These are phyloP conservation scores for Cadophora gregata DNA, from an alignment of 2,329 filamentous ascomycete genomes.

Conservation along the genomic window DNA sequence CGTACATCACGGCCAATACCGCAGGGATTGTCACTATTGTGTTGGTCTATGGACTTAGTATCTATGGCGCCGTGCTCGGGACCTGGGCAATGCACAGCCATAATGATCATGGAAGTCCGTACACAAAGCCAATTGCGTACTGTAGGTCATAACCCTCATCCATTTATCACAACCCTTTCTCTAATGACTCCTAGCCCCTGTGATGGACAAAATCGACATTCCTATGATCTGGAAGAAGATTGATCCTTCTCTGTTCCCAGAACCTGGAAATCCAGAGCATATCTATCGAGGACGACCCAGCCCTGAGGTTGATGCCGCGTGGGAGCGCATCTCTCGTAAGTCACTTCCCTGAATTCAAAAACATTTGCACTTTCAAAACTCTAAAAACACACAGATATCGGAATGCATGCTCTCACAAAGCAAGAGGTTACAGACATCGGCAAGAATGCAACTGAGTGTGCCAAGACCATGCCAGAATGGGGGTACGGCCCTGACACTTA, in stretches of 20 bases:
- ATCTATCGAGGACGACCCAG: neutral
- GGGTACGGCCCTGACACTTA: constrained; percentile 17
- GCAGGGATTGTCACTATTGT: neutral
- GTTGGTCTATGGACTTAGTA: constrained; percentile 1
- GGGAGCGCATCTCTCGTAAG: constrained; percentile 3
- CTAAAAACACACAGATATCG: neutral
- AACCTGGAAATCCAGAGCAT: neutral
- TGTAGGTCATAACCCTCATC: neutral
- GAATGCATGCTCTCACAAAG: constrained; percentile 7
- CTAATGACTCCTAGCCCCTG: neutral
- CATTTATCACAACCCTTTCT: neutral
- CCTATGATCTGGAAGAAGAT: constrained; percentile 6
- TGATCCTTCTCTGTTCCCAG: neutral
- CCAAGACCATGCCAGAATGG: constrained; percentile 8
- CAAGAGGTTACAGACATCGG: neutral
- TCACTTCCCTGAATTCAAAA: neutral
- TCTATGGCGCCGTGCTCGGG: neutral
- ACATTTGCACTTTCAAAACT: neutral
- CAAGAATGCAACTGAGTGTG: neutral
- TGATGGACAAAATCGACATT: neutral
- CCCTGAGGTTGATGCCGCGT: neutral
- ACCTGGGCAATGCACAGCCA: neutral
- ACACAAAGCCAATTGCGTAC: neutral
- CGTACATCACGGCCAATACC: neutral
- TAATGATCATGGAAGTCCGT: neutral